These are phyloP conservation scores for Calocera cornea DNA, from an alignment of 768 basidiomycete species.

Conservation along the genomic window DNA sequence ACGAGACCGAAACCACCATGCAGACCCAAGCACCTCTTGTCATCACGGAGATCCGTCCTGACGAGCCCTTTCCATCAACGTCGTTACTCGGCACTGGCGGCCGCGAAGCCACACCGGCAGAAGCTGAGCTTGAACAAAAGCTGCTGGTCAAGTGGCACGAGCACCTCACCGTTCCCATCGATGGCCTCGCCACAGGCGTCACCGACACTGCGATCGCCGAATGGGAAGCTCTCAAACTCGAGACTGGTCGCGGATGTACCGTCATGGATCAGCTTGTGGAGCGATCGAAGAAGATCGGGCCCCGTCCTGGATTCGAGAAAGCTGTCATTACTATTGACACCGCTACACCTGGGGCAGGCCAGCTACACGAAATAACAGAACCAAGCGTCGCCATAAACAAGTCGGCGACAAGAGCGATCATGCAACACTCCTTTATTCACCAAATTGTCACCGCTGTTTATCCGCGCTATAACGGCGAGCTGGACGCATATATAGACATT, in stretches of 20 bases:
- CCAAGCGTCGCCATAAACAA: neutral
- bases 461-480: neutral
- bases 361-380: neutral
- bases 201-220: neutral
- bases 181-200: neutral
- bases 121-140: neutral
- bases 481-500: neutral
- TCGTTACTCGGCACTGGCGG: neutral
- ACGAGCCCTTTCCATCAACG: neutral
- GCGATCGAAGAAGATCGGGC: neutral
- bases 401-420: neutral
- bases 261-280: neutral
- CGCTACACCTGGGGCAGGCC: neutral
- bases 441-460: neutral
- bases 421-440: neutral
- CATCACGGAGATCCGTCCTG: neutral
- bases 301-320: neutral
- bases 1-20: neutral
- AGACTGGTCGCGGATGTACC: neutral
- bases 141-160: neutral
- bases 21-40: neutral
- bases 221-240: neutral
- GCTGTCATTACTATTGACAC: neutral
- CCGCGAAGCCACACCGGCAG: neutral
- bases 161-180: neutral